Evolutionary conservation across 2,329 filamentous ascomycete species (phyloP).

Genomic region (Colletotrichum tamarilloi): DNA sequence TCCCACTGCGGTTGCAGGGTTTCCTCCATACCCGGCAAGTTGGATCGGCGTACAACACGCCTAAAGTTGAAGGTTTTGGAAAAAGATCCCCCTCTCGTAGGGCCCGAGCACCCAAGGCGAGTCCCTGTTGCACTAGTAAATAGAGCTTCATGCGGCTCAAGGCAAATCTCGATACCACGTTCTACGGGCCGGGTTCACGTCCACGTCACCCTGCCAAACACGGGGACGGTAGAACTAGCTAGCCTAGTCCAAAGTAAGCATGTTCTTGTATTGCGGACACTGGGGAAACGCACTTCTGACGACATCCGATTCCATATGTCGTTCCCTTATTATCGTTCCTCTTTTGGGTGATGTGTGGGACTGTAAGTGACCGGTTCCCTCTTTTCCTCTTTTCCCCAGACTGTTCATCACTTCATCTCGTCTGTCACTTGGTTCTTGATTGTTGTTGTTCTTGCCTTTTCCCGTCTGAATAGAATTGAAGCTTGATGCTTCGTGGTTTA

Average conservation of each 20-base stretch:
- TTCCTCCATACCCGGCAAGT: background rate
- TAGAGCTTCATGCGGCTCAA: constrained; percentile 11
- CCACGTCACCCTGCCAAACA: constrained; percentile 2
- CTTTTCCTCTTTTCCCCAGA: constrained; percentile 5
- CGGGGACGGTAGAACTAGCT: background rate
- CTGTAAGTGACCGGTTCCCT: constrained; percentile 1
- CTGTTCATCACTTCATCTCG: constrained; percentile 11
- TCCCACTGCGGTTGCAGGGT: background rate
- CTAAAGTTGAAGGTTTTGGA: background rate
- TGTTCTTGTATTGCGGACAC: background rate
- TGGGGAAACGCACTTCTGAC: constrained; percentile 1
- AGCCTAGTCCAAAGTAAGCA: background rate
- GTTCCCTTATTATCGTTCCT: constrained; percentile 7
- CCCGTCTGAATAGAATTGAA: background rate
- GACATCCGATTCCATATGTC: constrained; percentile 1
- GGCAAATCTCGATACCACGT: constrained; percentile 2
- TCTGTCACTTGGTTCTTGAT: background rate
- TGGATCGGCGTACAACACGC: background rate
- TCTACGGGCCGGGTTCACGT: constrained; percentile 20
- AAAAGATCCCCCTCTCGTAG: no score
- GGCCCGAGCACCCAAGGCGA: background rate
- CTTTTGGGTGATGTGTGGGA: background rate
- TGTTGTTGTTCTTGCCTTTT: background rate
- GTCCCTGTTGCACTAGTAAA: background rate
- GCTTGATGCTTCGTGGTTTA: constrained; percentile 25